Evolutionary conservation across 306 rosid species (phyloP).

Genomic region (Purshia tridentata): DNA sequence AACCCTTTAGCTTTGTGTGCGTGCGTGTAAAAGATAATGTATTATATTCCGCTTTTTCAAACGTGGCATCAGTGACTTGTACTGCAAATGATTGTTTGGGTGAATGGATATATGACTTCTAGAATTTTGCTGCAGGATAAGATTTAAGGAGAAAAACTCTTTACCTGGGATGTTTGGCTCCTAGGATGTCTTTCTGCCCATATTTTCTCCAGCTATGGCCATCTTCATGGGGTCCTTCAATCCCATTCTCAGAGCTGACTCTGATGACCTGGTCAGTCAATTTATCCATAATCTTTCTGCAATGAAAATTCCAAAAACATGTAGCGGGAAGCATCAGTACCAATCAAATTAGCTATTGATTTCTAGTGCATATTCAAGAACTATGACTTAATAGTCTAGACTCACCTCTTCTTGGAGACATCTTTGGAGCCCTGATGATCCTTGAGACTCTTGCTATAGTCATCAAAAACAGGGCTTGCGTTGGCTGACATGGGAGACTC

Average conservation of each 20-base stretch:
- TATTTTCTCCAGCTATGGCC: conserved; percentile 89
- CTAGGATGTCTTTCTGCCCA: conserved; percentile 86
- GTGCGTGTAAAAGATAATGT: background rate
- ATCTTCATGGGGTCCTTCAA: conserved; percentile 67
- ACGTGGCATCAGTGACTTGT: background rate
- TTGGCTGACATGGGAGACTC: conserved; percentile 54
- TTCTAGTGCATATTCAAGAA: background rate
- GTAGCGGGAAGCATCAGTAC: conserved; percentile 8
- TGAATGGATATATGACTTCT: background rate
- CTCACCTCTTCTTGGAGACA: conserved; percentile 70
- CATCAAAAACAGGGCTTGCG: conserved; percentile 55
- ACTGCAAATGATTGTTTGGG: conserved; percentile 11
- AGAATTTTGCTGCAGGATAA: background rate
- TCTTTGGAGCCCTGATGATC: conserved; percentile 46
- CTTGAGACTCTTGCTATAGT: conserved; percentile 36
- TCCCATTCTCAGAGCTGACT: conserved; percentile 53
- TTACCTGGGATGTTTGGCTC: conserved; percentile 78
- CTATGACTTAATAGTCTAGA: conserved; percentile 1
- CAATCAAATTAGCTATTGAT: conserved; percentile 5
- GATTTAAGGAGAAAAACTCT: conserved; percentile 1
- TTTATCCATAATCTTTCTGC: conserved; percentile 73
- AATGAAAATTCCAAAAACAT: conserved; percentile 15
- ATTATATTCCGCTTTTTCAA: background rate
- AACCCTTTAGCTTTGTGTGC: background rate
- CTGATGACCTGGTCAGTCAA: conserved; percentile 57